phyloP scores from a whole-genome alignment of 495 filamentous ascomycete species.

The Tuber calosporum region DNA sequence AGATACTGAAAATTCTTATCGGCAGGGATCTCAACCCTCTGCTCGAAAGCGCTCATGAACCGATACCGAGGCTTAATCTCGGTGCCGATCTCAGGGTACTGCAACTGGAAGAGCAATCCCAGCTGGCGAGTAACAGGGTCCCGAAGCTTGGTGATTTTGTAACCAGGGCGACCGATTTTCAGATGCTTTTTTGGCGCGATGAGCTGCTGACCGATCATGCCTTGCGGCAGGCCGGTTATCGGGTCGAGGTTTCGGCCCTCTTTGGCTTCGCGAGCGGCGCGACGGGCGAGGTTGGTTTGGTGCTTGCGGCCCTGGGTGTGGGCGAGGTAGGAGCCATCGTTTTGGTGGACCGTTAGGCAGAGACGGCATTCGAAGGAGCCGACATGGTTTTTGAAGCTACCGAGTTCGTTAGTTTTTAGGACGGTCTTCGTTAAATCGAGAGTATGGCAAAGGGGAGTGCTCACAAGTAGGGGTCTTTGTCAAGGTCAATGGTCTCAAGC shows the following conservation, averaged over 20 bases:
- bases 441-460: not conserved
- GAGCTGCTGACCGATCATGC: conserved; percentile 62
- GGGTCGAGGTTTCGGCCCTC: conserved; percentile 73
- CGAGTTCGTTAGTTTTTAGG: conserved; percentile 17
- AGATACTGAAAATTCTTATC: conserved; percentile 93
- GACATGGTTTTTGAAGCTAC: conserved; percentile 92
- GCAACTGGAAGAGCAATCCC: conserved; percentile 86
- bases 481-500: conserved; percentile 96
- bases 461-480: conserved; percentile 94
- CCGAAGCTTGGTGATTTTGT: conserved; percentile 93
- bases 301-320: conserved; percentile 99
- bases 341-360: conserved; percentile 98
- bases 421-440: not conserved
- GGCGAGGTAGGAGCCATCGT: conserved; percentile 97
- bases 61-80: conserved; percentile 73
- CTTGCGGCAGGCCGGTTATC: conserved; percentile 65
- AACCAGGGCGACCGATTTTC: conserved; percentile 96
- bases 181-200: conserved; percentile 70
- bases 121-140: conserved; percentile 86
- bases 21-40: conserved; percentile 90
- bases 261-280: conserved; percentile 86
- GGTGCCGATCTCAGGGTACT: conserved; percentile 82
- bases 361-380: conserved; percentile 97
- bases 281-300: conserved; percentile 95
- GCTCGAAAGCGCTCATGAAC: conserved; percentile 96